Evolutionary conservation across 495 filamentous ascomycete genomes (phyloP).

Genomic region (Aspergillus nidulans): DNA sequence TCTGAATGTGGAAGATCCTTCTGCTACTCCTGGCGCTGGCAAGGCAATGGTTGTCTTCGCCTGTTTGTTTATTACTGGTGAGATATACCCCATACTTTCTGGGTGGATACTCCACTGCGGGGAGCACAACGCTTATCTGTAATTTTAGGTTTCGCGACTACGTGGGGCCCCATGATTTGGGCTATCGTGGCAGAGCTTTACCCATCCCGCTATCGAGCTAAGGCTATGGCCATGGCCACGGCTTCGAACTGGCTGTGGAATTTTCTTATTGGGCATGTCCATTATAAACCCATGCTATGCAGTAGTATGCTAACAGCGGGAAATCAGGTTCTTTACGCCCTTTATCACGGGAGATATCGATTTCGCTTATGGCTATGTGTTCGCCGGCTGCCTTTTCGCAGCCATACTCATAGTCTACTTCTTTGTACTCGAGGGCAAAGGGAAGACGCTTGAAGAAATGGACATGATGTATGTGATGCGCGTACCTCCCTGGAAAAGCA

Average conservation of each 20-base stretch:
- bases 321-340: slow-evolving; percentile 72
- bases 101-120: not conserved
- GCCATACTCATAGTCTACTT: slow-evolving; percentile 63
- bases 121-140: not conserved
- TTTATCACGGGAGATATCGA: slow-evolving; percentile 65
- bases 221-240: slow-evolving; percentile 69
- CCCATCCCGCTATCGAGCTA: slow-evolving; percentile 67
- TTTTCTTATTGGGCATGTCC: slow-evolving; percentile 58
- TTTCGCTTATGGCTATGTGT: slow-evolving; percentile 74
- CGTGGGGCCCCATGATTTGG: slow-evolving; percentile 82
- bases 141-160: slow-evolving; percentile 33
- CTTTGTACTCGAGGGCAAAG: slow-evolving; percentile 64
- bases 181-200: slow-evolving; percentile 74
- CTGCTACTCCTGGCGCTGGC: slow-evolving; percentile 56
- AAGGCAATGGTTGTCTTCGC: slow-evolving; percentile 51
- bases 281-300: too few species aligned
- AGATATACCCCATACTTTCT: not conserved
- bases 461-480: slow-evolving; percentile 74
- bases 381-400: slow-evolving; percentile 63
- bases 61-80: slow-evolving; percentile 40
- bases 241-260: slow-evolving; percentile 85
- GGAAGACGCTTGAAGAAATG: slow-evolving; percentile 66
- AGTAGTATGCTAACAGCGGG: too few species aligned
- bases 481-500: not conserved
- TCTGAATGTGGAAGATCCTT: slow-evolving; percentile 51